Conservation (phyloP, 371 early-diverging fungal genomes). For the Mucor lusitanicus region DNA sequence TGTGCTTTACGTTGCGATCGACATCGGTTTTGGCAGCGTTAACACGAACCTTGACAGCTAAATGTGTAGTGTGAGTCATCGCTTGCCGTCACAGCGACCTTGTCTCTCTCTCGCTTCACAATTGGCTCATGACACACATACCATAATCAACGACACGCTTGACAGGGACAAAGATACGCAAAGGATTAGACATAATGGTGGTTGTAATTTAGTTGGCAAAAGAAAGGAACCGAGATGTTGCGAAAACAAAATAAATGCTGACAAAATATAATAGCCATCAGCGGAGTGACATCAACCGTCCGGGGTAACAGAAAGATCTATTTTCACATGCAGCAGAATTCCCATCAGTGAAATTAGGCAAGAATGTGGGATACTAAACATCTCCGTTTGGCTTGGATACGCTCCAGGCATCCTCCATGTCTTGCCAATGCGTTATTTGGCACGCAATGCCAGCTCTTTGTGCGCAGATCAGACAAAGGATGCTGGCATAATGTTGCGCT, state of each 20-base stretch:
- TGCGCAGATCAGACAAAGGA: not conserved
- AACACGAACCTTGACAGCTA: slow-evolving; percentile 95
- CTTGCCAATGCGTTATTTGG: not conserved
- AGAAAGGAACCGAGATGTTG: slow-evolving; percentile 6
- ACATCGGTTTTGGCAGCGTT: slow-evolving; percentile 87
- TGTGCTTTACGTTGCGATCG: slow-evolving; percentile 96
- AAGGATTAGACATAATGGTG: slow-evolving; percentile 41
- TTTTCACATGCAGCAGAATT: slow-evolving; percentile 18
- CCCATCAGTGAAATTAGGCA: slow-evolving; percentile 5
- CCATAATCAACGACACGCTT: slow-evolving; percentile 98
- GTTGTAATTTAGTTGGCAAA: not conserved
- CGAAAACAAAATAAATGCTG: slow-evolving; percentile 5
- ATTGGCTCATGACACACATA: slow-evolving; percentile 12
- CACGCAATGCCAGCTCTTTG: not conserved
- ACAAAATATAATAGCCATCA: not conserved
- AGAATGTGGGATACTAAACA: not conserved
- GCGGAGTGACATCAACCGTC: slow-evolving; percentile 23
- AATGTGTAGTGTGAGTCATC: not conserved
- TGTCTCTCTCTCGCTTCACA: not conserved
- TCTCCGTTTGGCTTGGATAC: not conserved
- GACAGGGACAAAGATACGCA: slow-evolving; percentile 88
- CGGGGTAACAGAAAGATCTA: not conserved
- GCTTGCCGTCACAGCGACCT: not conserved
- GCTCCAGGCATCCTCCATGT: not conserved
- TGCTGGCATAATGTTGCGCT: not conserved